These are phyloP conservation scores for Psilocybe subaeruginosa DNA, from an alignment of 768 basidiomycete species.

Conservation along the genomic window DNA sequence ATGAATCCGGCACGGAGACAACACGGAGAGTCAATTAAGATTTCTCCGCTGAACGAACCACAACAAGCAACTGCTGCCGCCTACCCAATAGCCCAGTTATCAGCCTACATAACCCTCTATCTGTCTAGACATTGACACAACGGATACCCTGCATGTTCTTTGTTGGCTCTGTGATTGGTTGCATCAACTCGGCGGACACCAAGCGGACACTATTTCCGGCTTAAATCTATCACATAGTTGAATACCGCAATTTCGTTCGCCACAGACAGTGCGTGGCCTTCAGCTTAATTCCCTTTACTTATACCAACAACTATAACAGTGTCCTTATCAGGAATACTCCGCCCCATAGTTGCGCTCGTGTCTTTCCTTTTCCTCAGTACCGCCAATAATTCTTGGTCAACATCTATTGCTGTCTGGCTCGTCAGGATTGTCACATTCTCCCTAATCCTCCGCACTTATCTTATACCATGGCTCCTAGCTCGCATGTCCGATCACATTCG, in stretches of 20 bases:
- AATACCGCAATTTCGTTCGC: not conserved
- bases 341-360: slow-evolving; percentile 13
- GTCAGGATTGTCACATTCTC: slow-evolving; percentile 55
- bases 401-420: slow-evolving; percentile 49
- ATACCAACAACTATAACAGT: slow-evolving; percentile 10
- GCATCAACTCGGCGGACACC: not conserved
- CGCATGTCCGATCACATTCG: slow-evolving; percentile 66
- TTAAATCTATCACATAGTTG: not conserved
- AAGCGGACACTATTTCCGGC: not conserved
- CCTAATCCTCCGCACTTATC: slow-evolving; percentile 64
- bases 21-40: not conserved
- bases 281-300: not conserved
- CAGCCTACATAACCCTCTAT: not conserved
- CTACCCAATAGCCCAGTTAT: not conserved
- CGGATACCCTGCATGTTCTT: not conserved
- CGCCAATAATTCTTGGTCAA: slow-evolving; percentile 37
- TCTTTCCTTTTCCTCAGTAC: slow-evolving; percentile 33
- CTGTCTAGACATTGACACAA: not conserved
- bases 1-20: no score
- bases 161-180: no score
- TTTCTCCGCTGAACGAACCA: not conserved
- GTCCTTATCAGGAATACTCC: slow-evolving; percentile 12
- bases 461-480: slow-evolving; percentile 66
- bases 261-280: not conserved
- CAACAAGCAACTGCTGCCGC: not conserved